A percentile compares a stretch with the other conserved stretches of the same genome.
phyloP scores from a whole-genome alignment of 768 basidiomycete species.

The Auriscalpium microsporum region DNA sequence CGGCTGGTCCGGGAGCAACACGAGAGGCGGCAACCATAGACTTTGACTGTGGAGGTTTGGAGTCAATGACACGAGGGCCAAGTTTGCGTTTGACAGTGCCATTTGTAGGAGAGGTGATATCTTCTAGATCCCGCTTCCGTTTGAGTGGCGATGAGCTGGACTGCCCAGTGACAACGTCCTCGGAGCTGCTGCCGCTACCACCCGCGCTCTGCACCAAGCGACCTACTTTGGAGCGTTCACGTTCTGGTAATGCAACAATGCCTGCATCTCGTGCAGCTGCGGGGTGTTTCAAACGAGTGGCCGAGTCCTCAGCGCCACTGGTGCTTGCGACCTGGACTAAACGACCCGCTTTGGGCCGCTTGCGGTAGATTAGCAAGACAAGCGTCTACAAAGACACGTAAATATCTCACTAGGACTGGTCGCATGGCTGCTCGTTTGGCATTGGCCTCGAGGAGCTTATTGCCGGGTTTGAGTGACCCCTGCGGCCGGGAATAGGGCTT shows the following conservation, averaged over 20 bases:
- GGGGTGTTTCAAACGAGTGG: too few species aligned
- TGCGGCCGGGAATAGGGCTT: slow-evolving; percentile 25
- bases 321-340: slow-evolving; percentile 3
- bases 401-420: not conserved
- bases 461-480: slow-evolving; percentile 3
- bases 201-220: slow-evolving; percentile 6
- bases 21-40: too few species aligned
- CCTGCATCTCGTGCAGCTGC: too few species aligned
- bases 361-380: too few species aligned
- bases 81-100: too few species aligned
- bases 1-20: not conserved
- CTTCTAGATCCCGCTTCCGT: not conserved
- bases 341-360: slow-evolving; percentile 10
- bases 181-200: slow-evolving; percentile 10
- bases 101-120: too few species aligned
- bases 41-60: too few species aligned
- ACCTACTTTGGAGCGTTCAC: slow-evolving; percentile 6
- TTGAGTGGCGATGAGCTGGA: slow-evolving; percentile 3
- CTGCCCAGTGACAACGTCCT: slow-evolving; percentile 2
- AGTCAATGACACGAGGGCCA: too few species aligned
- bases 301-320: not conserved
- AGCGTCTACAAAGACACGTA: too few species aligned
- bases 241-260: too few species aligned
- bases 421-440: not conserved
- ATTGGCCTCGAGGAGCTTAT: not conserved